Evolutionary conservation across 352 stramenopile species (phyloP), one percentile per base, ranked within the genome.

Genomic region (Phytophthora sp.): DNA sequence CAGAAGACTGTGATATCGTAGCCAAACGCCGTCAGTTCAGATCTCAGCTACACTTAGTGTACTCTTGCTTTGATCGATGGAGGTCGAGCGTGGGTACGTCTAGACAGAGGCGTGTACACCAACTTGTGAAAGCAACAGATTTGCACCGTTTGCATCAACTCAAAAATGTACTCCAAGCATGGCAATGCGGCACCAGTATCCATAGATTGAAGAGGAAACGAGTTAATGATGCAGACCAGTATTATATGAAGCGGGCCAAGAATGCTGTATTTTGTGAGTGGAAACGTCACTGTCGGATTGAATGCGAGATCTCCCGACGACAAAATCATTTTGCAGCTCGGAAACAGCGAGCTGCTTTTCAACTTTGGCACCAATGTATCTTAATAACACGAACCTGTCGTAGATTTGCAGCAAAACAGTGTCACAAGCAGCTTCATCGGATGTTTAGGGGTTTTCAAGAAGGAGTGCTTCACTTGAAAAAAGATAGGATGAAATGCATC

Each of bases 21-120:
- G n/a, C n/a, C n/a, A n/a, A 55, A 17, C 66, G 66, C 23, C 66
- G 61, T 12, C 66, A 63, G 18, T 70, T 74, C 26, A 31, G 53
- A 54, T n/a, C 31, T 2, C 17, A 74, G 5, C 57, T 74, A 17
- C 54, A 48, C 5, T 54, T 69, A 38, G 32, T 62, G 5, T 74
- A 67, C 32, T 57, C n/a, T 24, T 67, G 66, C 37, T 74, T 71
- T 43, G 8, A 23, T 27, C 53, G 56, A 37, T 74, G 66, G 66
- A 74, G 66, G 56, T 20, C 6, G 7, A 56, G 24, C 10, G 21
- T 54, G 6, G 31, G 43, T 24, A 20, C 17, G 15, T 44, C 43
- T 2, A 56, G 27, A 20, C 43, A 32, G 18, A 20, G 6, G 2
- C 35, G 37, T 13, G 38, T 57, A 5, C 41, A 62, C 3, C 51